Percentiles rank a stretch among this genome's conserved stretches.
phyloP scores from a whole-genome alignment of 371 early-diverging fungal genomes.

The Mortierella sp. region DNA sequence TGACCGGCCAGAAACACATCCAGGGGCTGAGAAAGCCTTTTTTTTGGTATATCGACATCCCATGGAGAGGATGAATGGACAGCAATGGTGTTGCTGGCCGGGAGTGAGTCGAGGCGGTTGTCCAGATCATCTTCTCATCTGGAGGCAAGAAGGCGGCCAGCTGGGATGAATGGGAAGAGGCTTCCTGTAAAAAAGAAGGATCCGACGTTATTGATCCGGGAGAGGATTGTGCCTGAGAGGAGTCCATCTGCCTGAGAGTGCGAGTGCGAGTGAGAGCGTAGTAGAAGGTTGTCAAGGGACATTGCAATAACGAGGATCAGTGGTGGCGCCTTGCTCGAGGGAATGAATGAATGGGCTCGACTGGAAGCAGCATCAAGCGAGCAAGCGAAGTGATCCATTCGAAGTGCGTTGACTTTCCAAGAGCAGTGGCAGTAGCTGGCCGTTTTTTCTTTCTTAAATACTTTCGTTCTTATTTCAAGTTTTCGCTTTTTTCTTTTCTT shows the following conservation, averaged over 20 bases:
- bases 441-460: constrained; percentile 6
- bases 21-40: background rate
- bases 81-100: background rate
- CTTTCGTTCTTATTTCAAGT: background rate
- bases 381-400: background rate
- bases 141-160: background rate
- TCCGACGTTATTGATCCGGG: background rate
- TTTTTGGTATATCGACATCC: background rate
- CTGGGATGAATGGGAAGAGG: background rate
- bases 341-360: background rate
- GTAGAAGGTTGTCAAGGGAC: background rate
- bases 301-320: background rate
- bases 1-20: background rate
- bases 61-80: background rate
- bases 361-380: background rate
- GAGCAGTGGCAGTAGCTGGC: background rate
- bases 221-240: background rate
- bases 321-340: background rate
- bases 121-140: background rate
- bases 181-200: background rate
- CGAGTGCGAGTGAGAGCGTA: too few species aligned
- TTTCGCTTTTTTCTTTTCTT: background rate
- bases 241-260: background rate
- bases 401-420: background rate
- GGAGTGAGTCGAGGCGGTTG: background rate